Conservation (phyloP, 2,329 filamentous ascomycete species). For the Hypoxylon sp. region DNA sequence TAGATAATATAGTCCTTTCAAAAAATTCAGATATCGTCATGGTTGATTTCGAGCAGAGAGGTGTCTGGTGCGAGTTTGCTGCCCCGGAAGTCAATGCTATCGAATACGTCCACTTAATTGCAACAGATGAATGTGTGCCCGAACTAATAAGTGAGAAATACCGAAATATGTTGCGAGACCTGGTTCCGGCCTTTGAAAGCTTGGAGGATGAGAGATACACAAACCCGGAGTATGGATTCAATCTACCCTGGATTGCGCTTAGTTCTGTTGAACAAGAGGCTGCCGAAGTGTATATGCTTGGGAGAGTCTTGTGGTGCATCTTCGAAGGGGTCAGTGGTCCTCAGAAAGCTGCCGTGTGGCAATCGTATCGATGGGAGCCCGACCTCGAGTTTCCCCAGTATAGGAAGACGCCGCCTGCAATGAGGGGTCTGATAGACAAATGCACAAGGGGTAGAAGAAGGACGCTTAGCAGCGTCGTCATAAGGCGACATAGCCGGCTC, state of each 20-base stretch:
- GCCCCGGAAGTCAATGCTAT: slow-evolving; percentile 73
- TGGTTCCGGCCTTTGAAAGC: slow-evolving; percentile 65
- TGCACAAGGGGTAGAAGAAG: slow-evolving; percentile 66
- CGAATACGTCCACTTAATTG: slow-evolving; percentile 70
- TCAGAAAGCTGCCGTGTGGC: slow-evolving; percentile 70
- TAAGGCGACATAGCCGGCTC: slow-evolving; percentile 63
- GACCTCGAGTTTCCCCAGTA: slow-evolving; percentile 70
- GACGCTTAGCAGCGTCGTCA: slow-evolving; percentile 62
- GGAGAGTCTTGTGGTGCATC: slow-evolving; percentile 73
- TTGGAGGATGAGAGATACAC: slow-evolving; percentile 62
- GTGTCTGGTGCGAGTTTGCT: slow-evolving; percentile 74
- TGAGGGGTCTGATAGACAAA: slow-evolving; percentile 65
- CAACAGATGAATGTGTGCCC: slow-evolving; percentile 64
- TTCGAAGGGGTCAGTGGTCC: slow-evolving; percentile 73
- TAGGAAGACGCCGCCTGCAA: slow-evolving; percentile 60
- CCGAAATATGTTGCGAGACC: slow-evolving; percentile 57
- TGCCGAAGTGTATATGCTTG: slow-evolving; percentile 75
- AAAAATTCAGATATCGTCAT: slow-evolving; percentile 65
- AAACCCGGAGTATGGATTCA: slow-evolving; percentile 67
- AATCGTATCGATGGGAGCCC: slow-evolving; percentile 71
- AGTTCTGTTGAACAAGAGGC: slow-evolving; percentile 67
- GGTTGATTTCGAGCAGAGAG: slow-evolving; percentile 75
- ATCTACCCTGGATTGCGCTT: slow-evolving; percentile 70
- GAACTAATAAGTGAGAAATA: slow-evolving; percentile 60
- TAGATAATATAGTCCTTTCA: slow-evolving; percentile 72